phyloP scores from a whole-genome alignment of 108 stramenopile genomes.

The Nannochloropsis salina region DNA sequence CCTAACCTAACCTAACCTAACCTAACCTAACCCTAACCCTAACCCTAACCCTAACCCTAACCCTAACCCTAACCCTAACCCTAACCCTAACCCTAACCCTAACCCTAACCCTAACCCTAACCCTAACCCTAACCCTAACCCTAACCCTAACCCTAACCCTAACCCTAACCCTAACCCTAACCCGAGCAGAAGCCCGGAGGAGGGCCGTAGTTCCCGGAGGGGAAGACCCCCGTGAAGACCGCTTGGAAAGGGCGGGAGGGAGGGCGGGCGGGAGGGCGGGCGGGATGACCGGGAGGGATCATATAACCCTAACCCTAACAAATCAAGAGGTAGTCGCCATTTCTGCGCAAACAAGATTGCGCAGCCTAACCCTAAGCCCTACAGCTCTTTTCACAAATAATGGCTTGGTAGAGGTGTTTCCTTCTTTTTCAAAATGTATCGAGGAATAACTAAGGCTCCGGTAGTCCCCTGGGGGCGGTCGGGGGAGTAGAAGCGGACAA shows the following conservation, averaged over 20 bases:
- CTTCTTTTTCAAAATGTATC: not conserved
- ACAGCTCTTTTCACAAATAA: slow-evolving; percentile 6
- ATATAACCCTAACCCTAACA: no score
- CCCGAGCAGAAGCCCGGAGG: not conserved
- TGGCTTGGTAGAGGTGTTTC: not conserved
- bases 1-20: no score
- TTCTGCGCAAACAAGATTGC: no score
- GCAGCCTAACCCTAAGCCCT: no score
- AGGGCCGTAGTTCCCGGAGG: no score
- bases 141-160: slow-evolving; percentile 28
- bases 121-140: slow-evolving; percentile 28
- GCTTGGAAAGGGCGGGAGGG: not conserved
- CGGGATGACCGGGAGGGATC: no score
- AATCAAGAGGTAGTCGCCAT: no score
- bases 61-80: slow-evolving; percentile 11
- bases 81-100: slow-evolving; percentile 11
- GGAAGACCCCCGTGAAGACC: not conserved
- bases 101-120: slow-evolving; percentile 24
- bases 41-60: slow-evolving; percentile 12
- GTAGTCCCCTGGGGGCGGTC: not conserved
- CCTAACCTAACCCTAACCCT: no score
- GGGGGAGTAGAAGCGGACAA: not conserved
- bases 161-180: slow-evolving; percentile 29
- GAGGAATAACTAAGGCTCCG: not conserved
- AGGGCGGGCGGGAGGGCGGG: not conserved